Base-by-base conservation (phyloP, 2,329 filamentous ascomycete species). In the Microdochium trichocladiopsis region DNA sequence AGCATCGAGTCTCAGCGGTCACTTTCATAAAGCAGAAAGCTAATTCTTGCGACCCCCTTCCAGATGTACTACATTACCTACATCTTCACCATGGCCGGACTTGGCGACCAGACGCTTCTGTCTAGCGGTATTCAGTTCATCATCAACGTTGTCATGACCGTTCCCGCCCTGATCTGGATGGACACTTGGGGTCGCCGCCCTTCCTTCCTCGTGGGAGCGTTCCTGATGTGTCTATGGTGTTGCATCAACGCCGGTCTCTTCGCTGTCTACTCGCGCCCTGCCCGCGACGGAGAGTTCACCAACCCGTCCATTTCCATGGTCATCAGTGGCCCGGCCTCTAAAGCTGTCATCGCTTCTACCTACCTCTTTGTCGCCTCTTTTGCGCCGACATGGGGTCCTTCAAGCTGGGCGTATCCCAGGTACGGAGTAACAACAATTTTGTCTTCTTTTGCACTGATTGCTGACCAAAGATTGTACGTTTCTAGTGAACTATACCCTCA, bases 111-210 rank as follows among this genome's bases (percentile, higher is more conserved):
- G 51, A 78, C 82, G 36, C 75, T 90, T 9, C 67, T 88, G 47
- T 78, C 86, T 8, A 86, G 83, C 18, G 82, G 80, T 10, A 88
- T 89, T 56, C 83, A 88, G 62, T 89, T 88, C 64, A 76, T 91
- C 60, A 89, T 93, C 73, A 92, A 92, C 66, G 88, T 93, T 1
- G 55, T 84, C 50, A 88, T 90, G 83, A 93, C 89, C 0, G 66
- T 92, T 2, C 86, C 87, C 0, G 88, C 88, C 1, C 76, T 93
- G 23, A 69, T 92, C 52, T 92, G 75, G 72, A 79, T 92, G 60
- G 88, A 94, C 59, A 75, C 77, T 52, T 89, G 86, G 83, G 89
- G 89, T 48, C 87, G 88, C 57, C 87, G 87, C 43, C 73, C 73
- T 1, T 80, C 85, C 4, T 73, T 90, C 33, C 72, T 90, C n/a